phyloP scores from a whole-genome alignment of 345 rosid species.

The Cardamine occulta region DNA sequence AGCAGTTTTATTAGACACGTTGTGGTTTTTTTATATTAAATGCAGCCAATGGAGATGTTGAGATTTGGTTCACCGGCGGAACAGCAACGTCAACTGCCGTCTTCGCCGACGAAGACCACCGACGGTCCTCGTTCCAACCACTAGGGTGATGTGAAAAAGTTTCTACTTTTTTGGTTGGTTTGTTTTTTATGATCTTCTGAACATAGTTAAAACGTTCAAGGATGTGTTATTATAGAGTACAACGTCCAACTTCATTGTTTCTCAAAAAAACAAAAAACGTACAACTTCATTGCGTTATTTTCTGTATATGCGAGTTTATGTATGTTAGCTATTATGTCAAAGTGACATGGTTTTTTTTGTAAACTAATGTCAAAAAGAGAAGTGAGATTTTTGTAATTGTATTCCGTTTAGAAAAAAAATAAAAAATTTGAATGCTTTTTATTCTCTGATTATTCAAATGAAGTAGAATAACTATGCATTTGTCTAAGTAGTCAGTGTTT shows the following conservation, averaged over 20 bases:
- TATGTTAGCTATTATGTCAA: background rate
- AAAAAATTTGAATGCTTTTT: background rate
- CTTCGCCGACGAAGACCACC: constrained; percentile 42
- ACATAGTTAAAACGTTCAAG: constrained; percentile 24
- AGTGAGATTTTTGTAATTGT: constrained; percentile 16
- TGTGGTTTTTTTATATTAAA: constrained; percentile 2
- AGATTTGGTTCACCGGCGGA: constrained; percentile 49
- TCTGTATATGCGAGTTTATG: constrained; percentile 30
- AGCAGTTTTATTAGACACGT: background rate
- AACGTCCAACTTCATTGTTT: background rate
- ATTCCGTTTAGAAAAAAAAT: background rate
- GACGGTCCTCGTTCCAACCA: constrained; percentile 46
- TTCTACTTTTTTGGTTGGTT: constrained; percentile 1
- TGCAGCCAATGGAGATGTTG: constrained; percentile 61
- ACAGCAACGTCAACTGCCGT: constrained; percentile 47
- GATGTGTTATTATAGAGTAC: constrained; percentile 13
- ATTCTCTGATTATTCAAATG: background rate
- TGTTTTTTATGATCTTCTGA: background rate
- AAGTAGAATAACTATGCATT: background rate
- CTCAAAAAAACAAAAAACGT: background rate
- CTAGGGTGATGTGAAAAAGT: constrained; percentile 29
- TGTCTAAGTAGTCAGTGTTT: background rate
- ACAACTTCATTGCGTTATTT: constrained; percentile 11
- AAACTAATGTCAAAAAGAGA: background rate
- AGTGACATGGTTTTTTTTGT: background rate